Evolutionary conservation across 1,139 yeast genomes (phyloP), one percentile per base, ranked within the genome.

Genomic region (Hansenula anomala): DNA sequence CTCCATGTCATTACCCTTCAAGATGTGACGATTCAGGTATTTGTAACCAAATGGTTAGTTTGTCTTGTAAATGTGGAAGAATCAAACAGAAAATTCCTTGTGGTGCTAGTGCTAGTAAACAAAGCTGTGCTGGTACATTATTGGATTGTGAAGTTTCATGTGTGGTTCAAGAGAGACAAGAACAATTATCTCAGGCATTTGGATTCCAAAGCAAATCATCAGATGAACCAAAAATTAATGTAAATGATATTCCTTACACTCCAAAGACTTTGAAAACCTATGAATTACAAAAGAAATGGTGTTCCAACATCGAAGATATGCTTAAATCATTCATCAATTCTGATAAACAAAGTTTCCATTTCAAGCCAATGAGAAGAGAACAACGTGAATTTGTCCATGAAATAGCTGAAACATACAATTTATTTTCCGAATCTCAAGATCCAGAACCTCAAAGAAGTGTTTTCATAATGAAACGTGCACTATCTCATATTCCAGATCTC

Each of bases 381-480:
- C 92, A 87, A 56, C 69, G 96, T 36, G 69, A 68, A 48, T 87
- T 87, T 55, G 63, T 89, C 16, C 92, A 81, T 52, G 78, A 78
- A 41, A 56, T 89, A 33, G 82, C 90, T 0, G 74, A 69, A 26
- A 61, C 75, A 0, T 87, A 69, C 55, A 67, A 71, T 9, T 55
- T 88, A 14, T 78, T 75, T 51, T 69, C 84, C 0, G 89, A 85
- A 52, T 76, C 92, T 1, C 90, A 85, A 49, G 96, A 87, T 56
- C 75, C 75, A 3, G 96, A 87, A 47, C 96, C 96, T 0, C 70
- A 77, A 41, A 62, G 96, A 46, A 75, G 82, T 13, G 90, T 87
- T 0, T 81, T 75, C 44, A 68, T 88, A 13, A 75, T 73, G 41
- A 63, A 68, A 35, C 55, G 49, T 7, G 56, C 41, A 46, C 40